Conservation (phyloP, 2,329 filamentous ascomycete genomes). For the Thelonectria rubi region DNA sequence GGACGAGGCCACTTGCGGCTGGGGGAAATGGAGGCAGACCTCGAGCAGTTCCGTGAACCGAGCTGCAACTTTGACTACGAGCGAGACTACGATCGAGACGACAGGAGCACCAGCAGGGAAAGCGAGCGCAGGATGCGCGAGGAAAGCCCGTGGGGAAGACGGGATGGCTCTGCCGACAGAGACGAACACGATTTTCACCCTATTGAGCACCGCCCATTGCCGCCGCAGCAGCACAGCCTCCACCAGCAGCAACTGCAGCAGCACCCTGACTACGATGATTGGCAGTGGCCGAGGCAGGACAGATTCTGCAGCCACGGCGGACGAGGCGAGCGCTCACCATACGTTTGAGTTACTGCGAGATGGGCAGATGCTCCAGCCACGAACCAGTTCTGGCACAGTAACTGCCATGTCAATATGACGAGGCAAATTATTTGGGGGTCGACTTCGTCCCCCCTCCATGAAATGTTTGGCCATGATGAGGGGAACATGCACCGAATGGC, state of each 20-base stretch:
- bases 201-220: slow-evolving; percentile 30
- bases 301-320: slow-evolving; percentile 43
- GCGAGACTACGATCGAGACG: slow-evolving; percentile 29
- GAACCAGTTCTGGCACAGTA: not conserved
- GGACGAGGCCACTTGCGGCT: slow-evolving; percentile 63
- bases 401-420: slow-evolving; percentile 4
- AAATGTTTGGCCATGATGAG: not conserved
- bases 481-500: not conserved
- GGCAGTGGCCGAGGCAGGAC: slow-evolving; percentile 50
- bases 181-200: slow-evolving; percentile 27
- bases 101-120: slow-evolving; percentile 24
- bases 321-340: slow-evolving; percentile 41
- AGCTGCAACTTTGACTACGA: slow-evolving; percentile 34
- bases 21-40: slow-evolving; percentile 68
- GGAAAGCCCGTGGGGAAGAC: slow-evolving; percentile 29
- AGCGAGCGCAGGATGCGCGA: slow-evolving; percentile 28
- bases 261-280: slow-evolving; percentile 37
- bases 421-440: not conserved
- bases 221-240: not conserved
- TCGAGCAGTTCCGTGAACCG: slow-evolving; percentile 60
- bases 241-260: slow-evolving; percentile 16
- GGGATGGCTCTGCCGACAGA: slow-evolving; percentile 29
- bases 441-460: not conserved
- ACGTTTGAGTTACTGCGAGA: slow-evolving; percentile 42
- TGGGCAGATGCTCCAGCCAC: slow-evolving; percentile 22